phyloP scores from a whole-genome alignment of 1,284 basidiomycete species.

The Somion occarium region DNA sequence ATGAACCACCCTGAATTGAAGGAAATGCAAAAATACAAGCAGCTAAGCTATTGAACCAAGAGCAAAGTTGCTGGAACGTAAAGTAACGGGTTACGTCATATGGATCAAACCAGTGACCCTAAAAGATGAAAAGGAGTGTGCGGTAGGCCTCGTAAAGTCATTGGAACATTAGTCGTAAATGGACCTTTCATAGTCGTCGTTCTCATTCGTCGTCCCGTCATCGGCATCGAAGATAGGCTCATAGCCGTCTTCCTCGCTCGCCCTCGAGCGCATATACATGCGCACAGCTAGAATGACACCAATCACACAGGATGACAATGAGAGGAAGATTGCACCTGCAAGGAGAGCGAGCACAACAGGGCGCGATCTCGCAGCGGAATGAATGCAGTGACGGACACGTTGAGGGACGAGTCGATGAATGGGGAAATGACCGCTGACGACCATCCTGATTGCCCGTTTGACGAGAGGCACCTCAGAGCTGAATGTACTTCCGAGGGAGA shows the following conservation, averaged over 20 bases:
- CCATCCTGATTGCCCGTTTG: background rate
- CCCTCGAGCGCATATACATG: background rate
- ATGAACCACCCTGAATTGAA: background rate
- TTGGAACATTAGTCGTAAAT: background rate
- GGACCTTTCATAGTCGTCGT: background rate
- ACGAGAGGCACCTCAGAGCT: background rate
- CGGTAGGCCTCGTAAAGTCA: background rate
- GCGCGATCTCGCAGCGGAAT: slow-evolving; percentile 10
- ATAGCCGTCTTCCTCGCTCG: slow-evolving; percentile 7
- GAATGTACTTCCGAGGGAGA: background rate
- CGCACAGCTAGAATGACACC: slow-evolving; percentile 11
- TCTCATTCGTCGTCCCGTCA: background rate
- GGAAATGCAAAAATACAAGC: background rate
- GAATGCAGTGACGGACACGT: background rate
- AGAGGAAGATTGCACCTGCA: slow-evolving; percentile 7
- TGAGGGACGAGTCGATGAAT: background rate
- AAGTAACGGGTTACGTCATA: background rate
- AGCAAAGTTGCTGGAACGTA: background rate
- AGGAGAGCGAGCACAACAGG: slow-evolving; percentile 12
- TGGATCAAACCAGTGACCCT: background rate
- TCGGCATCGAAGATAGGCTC: slow-evolving; percentile 5
- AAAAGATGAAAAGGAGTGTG: background rate
- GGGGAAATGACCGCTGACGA: background rate
- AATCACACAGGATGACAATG: slow-evolving; percentile 8
- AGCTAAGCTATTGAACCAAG: background rate